phyloP scores from a whole-genome alignment of 1,284 basidiomycete species.

The Heterobasidion annosum region DNA sequence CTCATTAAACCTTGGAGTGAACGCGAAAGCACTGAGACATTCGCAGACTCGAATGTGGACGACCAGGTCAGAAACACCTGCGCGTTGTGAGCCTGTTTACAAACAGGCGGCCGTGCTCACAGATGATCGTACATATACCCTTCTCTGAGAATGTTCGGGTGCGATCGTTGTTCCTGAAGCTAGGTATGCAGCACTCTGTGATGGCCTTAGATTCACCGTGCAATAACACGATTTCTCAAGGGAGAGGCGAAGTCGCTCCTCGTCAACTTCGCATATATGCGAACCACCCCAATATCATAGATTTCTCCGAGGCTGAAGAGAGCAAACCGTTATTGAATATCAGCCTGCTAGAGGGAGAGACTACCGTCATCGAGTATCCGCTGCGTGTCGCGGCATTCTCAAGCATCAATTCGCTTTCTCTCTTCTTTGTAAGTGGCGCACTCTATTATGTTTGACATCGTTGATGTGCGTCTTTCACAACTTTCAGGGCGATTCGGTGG shows the following conservation, averaged over 20 bases:
- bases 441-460: slow-evolving; percentile 1
- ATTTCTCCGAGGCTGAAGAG: slow-evolving; percentile 63
- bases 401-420: slow-evolving; percentile 60
- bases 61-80: slow-evolving; percentile 49
- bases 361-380: slow-evolving; percentile 66
- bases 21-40: slow-evolving; percentile 56
- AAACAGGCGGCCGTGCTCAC: slow-evolving; percentile 8
- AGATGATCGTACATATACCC: slow-evolving; percentile 75
- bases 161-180: slow-evolving; percentile 62
- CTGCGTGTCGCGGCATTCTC: slow-evolving; percentile 66
- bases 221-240: slow-evolving; percentile 22
- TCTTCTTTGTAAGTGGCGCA: slow-evolving; percentile 56
- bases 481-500: slow-evolving; percentile 52
- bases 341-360: slow-evolving; percentile 59
- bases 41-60: slow-evolving; percentile 67
- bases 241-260: slow-evolving; percentile 63
- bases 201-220: background rate
- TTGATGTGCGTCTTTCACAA: background rate
- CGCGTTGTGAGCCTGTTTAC: background rate
- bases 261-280: slow-evolving; percentile 60
- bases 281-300: slow-evolving; percentile 64
- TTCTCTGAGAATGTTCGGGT: slow-evolving; percentile 73
- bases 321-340: slow-evolving; percentile 64
- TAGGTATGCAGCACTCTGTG: slow-evolving; percentile 36
- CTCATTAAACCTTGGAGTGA: slow-evolving; percentile 77